These are phyloP conservation scores for Rehmannia glutinosa DNA, from an alignment of 257 asterid species.

Conservation along the genomic window DNA sequence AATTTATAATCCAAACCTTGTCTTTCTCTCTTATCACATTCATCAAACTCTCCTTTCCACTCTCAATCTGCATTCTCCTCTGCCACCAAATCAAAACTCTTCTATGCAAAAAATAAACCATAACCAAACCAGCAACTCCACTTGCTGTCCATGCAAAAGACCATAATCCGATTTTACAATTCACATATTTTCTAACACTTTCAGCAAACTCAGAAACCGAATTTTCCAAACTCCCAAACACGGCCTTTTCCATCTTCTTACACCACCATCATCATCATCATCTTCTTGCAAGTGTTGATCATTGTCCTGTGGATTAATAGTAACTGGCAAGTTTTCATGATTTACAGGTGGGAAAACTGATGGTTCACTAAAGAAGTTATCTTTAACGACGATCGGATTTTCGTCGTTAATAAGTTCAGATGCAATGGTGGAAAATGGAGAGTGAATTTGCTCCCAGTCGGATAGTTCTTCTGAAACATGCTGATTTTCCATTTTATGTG, in stretches of 20 bases:
- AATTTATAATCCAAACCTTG: conserved; percentile 33
- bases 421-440: conserved; percentile 21
- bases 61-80: conserved; percentile 28
- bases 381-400: too few relatives aligned
- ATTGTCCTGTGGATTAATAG: neutral
- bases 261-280: conserved; percentile 11
- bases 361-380: too few relatives aligned
- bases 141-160: conserved; percentile 30
- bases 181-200: conserved; percentile 17
- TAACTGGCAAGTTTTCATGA: conserved; percentile 41
- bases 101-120: conserved; percentile 28
- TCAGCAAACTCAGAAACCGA: conserved; percentile 21
- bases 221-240: conserved; percentile 20
- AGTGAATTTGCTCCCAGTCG: conserved; percentile 55
- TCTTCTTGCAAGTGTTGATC: conserved; percentile 18
- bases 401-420: too few relatives aligned
- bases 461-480: conserved; percentile 27
- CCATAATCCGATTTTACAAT: conserved; percentile 27
- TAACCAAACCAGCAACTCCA: conserved; percentile 37
- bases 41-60: conserved; percentile 32
- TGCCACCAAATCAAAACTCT: conserved; percentile 38
- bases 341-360: conserved; percentile 39
- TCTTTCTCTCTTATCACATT: conserved; percentile 46
- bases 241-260: conserved; percentile 22
- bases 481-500: conserved; percentile 45